phyloP scores from a whole-genome alignment of 73 alveolate species.

The Tetrahymena thermophila region DNA sequence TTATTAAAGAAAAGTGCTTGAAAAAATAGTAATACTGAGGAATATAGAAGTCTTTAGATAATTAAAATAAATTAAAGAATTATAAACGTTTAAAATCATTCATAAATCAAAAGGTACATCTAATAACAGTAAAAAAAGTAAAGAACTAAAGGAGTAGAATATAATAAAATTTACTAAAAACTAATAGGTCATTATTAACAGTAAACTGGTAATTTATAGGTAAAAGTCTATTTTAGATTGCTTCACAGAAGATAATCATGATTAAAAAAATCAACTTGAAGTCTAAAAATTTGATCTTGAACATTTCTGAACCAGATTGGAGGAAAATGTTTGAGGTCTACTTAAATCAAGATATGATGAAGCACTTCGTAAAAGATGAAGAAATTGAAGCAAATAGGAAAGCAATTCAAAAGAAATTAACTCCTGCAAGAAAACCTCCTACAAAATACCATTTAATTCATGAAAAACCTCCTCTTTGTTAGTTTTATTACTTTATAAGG shows the following conservation, averaged over 20 bases:
- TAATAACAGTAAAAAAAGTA: not conserved
- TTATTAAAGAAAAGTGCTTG: not conserved
- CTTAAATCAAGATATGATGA: not conserved
- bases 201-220: not conserved
- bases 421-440: not conserved
- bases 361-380: not conserved
- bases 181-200: not conserved
- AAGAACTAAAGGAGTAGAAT: not conserved
- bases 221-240: not conserved
- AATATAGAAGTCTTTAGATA: not conserved
- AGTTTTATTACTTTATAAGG: not conserved
- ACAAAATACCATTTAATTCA: not conserved
- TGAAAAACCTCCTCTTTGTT: not conserved
- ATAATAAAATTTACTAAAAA: not conserved
- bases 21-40: not conserved
- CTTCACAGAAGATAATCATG: not conserved
- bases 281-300: not conserved
- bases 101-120: not conserved
- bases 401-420: not conserved
- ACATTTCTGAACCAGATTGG: not conserved
- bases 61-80: not conserved
- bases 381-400: not conserved
- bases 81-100: not conserved
- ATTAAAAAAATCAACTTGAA: not conserved
- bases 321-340: not conserved